A percentile compares a stretch with the other conserved stretches of the same genome.
Evolutionary conservation across 2,329 filamentous ascomycete genomes (phyloP).

Genomic region (Sporothrix brunneoviolacea): DNA sequence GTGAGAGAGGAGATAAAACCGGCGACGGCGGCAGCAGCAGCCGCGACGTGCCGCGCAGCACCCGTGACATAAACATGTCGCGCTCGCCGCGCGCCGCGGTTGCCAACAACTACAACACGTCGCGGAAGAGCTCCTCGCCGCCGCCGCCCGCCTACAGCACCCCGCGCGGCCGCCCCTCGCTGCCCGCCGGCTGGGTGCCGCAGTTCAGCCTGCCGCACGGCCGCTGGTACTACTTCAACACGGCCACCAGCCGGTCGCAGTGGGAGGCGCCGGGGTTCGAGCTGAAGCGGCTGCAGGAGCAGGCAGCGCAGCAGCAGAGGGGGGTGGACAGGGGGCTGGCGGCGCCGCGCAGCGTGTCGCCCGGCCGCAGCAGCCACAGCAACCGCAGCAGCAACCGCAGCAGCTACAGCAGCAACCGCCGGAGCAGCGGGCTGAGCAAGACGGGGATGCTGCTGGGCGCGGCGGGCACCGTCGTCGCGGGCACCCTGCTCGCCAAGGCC

Average conservation of each 20-base stretch:
- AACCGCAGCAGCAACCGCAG: neutral
- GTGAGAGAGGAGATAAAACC: no score
- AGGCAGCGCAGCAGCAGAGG: neutral
- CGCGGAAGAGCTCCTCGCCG: neutral
- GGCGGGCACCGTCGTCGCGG: conserved; percentile 12
- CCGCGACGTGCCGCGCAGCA: no score
- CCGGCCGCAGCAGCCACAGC: neutral
- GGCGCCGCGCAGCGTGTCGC: neutral
- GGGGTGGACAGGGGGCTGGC: neutral
- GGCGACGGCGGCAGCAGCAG: no score
- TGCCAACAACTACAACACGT: neutral
- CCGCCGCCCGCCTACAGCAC: conserved; percentile 16
- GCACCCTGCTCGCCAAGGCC: conserved; percentile 5
- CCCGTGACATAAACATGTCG: neutral
- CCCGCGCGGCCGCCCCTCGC: conserved; percentile 33
- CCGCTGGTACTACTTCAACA: conserved; percentile 52
- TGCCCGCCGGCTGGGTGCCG: conserved; percentile 48
- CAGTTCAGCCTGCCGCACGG: conserved; percentile 49
- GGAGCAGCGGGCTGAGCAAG: neutral
- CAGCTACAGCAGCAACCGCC: neutral
- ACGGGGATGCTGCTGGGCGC: conserved; percentile 9
- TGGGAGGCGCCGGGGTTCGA: conserved; percentile 41
- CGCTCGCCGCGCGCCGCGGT: neutral
- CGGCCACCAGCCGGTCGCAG: conserved; percentile 47
- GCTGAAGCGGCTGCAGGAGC: neutral